Conservation (phyloP, 2,329 filamentous ascomycete species). For the Amauroascus verrucosus region DNA sequence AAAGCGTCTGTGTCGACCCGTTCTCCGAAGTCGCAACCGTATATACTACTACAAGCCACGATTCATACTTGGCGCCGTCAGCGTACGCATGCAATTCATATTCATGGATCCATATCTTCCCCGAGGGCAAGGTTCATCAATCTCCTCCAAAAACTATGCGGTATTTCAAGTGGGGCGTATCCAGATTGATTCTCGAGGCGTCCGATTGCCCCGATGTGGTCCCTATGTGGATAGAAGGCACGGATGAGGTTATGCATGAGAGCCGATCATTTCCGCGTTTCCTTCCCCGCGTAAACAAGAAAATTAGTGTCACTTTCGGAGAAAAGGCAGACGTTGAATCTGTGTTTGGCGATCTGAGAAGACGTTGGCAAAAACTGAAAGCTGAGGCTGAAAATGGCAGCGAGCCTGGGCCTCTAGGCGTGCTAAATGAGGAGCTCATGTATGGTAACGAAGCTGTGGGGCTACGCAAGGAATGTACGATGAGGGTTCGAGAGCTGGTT, state of each 20-base stretch:
- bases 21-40: slow-evolving; percentile 37
- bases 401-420: slow-evolving; percentile 38
- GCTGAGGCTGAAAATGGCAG: slow-evolving; percentile 40
- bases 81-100: slow-evolving; percentile 59
- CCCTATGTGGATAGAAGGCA: slow-evolving; percentile 89
- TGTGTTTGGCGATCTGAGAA: slow-evolving; percentile 67
- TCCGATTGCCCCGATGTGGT: slow-evolving; percentile 80
- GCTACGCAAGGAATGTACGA: slow-evolving; percentile 69
- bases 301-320: slow-evolving; percentile 66
- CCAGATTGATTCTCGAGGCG: slow-evolving; percentile 79
- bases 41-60: slow-evolving; percentile 32
- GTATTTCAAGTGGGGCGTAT: slow-evolving; percentile 98
- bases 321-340: slow-evolving; percentile 62
- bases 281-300: slow-evolving; percentile 62
- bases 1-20: slow-evolving; percentile 38
- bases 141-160: slow-evolving; percentile 67
- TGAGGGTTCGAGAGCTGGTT: slow-evolving; percentile 67
- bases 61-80: slow-evolving; percentile 57
- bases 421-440: slow-evolving; percentile 55
- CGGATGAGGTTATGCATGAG: slow-evolving; percentile 81
- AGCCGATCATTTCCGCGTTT: slow-evolving; percentile 68
- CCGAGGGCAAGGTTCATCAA: slow-evolving; percentile 90
- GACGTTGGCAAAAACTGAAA: slow-evolving; percentile 59
- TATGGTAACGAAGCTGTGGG: slow-evolving; percentile 64
- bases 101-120: slow-evolving; percentile 91